Conservation (phyloP, 1,139 yeast species). For the Protomyces gravidus region DNA sequence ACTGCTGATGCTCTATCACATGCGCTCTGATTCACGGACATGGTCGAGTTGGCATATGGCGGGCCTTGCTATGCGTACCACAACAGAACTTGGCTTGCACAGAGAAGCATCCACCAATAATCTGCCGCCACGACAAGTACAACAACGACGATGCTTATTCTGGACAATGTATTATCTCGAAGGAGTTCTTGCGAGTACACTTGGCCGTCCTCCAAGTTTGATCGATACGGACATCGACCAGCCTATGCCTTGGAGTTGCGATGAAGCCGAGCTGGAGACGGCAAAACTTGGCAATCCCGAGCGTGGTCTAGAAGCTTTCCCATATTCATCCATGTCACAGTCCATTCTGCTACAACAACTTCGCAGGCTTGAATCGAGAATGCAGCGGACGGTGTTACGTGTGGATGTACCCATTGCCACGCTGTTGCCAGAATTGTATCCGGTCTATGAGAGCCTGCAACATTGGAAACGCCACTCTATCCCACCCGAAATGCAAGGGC, state of each 20-base stretch:
- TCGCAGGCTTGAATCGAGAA: neutral
- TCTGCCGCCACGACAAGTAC: neutral
- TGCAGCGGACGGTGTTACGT: slow-evolving; percentile 4
- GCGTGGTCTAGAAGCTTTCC: neutral
- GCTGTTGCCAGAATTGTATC: neutral
- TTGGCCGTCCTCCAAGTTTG: slow-evolving; percentile 2
- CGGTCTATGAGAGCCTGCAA: neutral
- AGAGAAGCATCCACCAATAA: neutral
- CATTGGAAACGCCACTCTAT: neutral
- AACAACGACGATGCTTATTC: neutral
- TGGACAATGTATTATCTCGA: slow-evolving; percentile 4
- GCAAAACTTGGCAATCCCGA: neutral
- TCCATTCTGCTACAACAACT: neutral
- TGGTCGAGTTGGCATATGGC: slow-evolving; percentile 1
- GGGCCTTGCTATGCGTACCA: neutral
- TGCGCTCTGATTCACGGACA: neutral
- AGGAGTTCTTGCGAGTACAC: neutral
- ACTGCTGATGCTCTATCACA: neutral
- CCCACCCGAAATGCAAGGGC: slow-evolving; percentile 1
- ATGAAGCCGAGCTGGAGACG: neutral
- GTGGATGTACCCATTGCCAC: neutral
- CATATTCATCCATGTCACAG: slow-evolving; percentile 1
- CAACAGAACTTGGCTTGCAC: neutral
- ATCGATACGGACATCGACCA: slow-evolving; percentile 4
- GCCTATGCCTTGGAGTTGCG: neutral